These are phyloP conservation scores for Aspergillus indologenus DNA, from an alignment of 495 filamentous ascomycete genomes.

Conservation along the genomic window DNA sequence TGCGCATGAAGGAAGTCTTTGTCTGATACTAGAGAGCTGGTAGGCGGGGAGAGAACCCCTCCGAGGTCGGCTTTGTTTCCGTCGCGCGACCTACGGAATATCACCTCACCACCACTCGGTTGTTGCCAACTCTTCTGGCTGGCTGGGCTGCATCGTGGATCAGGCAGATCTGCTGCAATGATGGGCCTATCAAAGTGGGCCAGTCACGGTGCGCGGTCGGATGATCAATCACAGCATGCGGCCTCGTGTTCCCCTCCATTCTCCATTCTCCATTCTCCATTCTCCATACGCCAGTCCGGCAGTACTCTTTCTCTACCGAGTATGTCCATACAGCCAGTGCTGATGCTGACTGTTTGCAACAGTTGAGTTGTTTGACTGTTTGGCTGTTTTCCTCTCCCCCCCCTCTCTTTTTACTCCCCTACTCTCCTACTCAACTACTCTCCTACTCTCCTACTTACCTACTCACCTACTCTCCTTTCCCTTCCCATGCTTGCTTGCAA, in stretches of 20 bases:
- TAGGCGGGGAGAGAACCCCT: background rate
- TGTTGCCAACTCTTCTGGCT: background rate
- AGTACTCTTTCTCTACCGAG: no score
- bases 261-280: no score
- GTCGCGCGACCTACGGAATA: no score
- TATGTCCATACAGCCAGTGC: background rate
- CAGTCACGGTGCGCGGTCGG: background rate
- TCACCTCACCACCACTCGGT: no score
- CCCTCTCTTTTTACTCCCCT: no score
- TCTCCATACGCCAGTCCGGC: no score
- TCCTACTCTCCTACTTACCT: no score
- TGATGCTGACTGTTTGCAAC: background rate
- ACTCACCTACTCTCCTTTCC: no score
- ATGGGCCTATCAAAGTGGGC: background rate
- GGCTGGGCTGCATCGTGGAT: background rate
- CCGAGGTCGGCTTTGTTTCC: background rate
- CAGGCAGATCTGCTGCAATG: background rate
- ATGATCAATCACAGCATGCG: background rate
- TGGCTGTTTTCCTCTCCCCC: background rate
- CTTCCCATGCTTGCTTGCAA: no score
- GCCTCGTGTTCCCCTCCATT: constrained; percentile 5
- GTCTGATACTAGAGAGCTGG: background rate
- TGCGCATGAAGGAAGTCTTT: background rate
- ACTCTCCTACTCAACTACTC: no score
- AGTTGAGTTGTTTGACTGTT: background rate